phyloP scores from a whole-genome alignment of 768 basidiomycete genomes.

The Hortiboletus flavorubellus region DNA sequence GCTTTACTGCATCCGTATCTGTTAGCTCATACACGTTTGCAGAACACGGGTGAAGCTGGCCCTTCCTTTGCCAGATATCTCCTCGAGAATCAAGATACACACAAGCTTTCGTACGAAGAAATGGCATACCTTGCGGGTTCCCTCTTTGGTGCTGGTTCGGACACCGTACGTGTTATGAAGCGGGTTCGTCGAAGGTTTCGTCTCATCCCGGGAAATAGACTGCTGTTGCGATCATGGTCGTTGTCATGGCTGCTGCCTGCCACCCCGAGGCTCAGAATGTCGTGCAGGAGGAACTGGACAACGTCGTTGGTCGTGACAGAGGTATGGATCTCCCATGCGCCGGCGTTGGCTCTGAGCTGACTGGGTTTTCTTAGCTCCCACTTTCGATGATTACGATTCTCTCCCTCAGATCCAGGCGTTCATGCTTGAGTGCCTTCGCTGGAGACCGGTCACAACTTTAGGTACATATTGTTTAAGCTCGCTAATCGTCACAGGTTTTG shows the following conservation, averaged over 20 bases:
- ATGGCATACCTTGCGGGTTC: constrained; percentile 60
- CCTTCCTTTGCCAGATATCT: constrained; percentile 57
- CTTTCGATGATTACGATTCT: constrained; percentile 36
- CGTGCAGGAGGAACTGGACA: constrained; percentile 56
- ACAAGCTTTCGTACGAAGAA: constrained; percentile 54
- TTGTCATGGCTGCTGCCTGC: constrained; percentile 55
- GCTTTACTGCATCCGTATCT: background rate
- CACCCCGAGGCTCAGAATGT: constrained; percentile 49
- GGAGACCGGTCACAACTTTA: constrained; percentile 38
- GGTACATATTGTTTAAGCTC: constrained; percentile 15
- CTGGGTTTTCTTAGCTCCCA: constrained; percentile 31
- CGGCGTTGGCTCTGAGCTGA: background rate
- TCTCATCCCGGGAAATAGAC: constrained; percentile 31
- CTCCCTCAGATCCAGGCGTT: constrained; percentile 41
- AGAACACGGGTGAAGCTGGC: constrained; percentile 24
- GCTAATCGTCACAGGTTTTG: background rate
- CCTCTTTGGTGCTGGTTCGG: constrained; percentile 65
- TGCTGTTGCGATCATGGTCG: constrained; percentile 53
- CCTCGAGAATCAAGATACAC: constrained; percentile 50
- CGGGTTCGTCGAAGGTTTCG: background rate
- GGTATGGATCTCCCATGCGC: constrained; percentile 8
- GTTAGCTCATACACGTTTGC: background rate
- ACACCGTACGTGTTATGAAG: constrained; percentile 40
- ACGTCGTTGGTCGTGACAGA: constrained; percentile 45
- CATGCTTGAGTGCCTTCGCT: constrained; percentile 39